Conservation (phyloP, 78 protist species). For the Speleostelium caveatum region DNA sequence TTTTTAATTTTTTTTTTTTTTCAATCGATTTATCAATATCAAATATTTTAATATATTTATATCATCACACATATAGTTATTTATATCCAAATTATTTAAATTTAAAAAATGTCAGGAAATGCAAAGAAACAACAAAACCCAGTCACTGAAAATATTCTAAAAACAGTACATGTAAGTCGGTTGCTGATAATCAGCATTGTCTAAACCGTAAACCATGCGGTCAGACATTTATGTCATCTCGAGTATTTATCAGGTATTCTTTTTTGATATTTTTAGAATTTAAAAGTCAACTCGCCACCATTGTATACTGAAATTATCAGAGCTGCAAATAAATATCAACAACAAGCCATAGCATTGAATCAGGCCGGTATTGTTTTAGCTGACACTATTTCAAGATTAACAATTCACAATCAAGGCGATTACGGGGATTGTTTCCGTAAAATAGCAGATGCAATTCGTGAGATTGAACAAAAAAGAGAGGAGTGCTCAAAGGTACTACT, state of each 20-base stretch:
- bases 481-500: slow-evolving; percentile 50
- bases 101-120: slow-evolving; percentile 37
- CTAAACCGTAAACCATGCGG: too few species aligned
- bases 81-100: too few species aligned
- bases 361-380: slow-evolving; percentile 66
- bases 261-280: slow-evolving; percentile 8
- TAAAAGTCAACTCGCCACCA: slow-evolving; percentile 79
- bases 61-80: too few species aligned
- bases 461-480: slow-evolving; percentile 67
- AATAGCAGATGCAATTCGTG: slow-evolving; percentile 50
- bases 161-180: slow-evolving; percentile 47
- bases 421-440: slow-evolving; percentile 65
- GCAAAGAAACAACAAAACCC: slow-evolving; percentile 55
- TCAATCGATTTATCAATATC: too few species aligned
- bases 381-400: slow-evolving; percentile 60
- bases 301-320: slow-evolving; percentile 50
- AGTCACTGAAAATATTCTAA: slow-evolving; percentile 51
- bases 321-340: slow-evolving; percentile 75
- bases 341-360: slow-evolving; percentile 39
- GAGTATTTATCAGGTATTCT: too few species aligned
- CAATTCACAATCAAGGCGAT: slow-evolving; percentile 66
- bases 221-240: too few species aligned
- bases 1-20: too few species aligned
- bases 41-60: too few species aligned
- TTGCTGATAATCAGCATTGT: not conserved